Percentiles rank a stretch among this genome's conserved stretches.
Evolutionary conservation across 306 rosid genomes (phyloP).

Genomic region (Prunus campanulata): DNA sequence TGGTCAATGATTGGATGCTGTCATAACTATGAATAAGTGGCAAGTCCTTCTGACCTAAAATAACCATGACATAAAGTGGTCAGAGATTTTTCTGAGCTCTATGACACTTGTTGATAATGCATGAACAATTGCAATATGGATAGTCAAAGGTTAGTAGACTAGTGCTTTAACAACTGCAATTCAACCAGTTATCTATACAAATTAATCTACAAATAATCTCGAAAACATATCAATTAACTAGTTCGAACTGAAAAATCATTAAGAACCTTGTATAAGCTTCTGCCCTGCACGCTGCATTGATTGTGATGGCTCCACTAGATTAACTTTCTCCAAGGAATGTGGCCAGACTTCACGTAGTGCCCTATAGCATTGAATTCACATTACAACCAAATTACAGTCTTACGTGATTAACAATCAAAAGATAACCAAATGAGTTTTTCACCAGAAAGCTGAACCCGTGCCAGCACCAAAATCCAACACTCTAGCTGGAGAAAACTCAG

Average conservation of each 20-base stretch:
- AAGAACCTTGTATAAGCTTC: slow-evolving; percentile 74
- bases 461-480: slow-evolving; percentile 95
- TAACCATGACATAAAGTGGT: slow-evolving; percentile 14
- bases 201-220: neutral
- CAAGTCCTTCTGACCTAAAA: slow-evolving; percentile 74
- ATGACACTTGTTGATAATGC: neutral
- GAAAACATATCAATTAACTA: slow-evolving; percentile 1
- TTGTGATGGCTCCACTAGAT: slow-evolving; percentile 87
- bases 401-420: neutral
- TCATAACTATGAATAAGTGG: slow-evolving; percentile 93
- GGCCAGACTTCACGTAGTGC: slow-evolving; percentile 95
- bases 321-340: slow-evolving; percentile 64
- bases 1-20: slow-evolving; percentile 67
- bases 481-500: slow-evolving; percentile 71
- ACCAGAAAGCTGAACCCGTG: slow-evolving; percentile 96
- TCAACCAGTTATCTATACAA: neutral
- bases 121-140: slow-evolving; percentile 3
- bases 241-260: neutral
- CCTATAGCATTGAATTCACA: slow-evolving; percentile 50
- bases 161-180: neutral
- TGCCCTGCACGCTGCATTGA: slow-evolving; percentile 93
- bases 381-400: neutral
- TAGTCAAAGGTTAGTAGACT: neutral
- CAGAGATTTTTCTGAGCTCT: slow-evolving; percentile 2
- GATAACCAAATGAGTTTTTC: slow-evolving; percentile 27